phyloP scores from a whole-genome alignment of 495 filamentous ascomycete species.

The Aspergillus conjunctus region DNA sequence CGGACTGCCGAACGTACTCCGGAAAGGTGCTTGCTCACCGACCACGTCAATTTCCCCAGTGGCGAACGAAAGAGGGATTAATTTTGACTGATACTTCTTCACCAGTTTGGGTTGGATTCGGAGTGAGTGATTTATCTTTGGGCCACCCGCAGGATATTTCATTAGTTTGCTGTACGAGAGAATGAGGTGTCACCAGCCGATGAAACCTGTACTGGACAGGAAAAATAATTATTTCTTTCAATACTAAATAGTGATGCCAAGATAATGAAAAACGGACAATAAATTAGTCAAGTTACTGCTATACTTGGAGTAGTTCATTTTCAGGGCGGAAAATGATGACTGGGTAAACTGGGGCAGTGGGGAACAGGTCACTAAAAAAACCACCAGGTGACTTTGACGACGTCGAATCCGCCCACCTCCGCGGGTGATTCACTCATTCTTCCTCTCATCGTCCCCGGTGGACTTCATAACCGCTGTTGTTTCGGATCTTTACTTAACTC shows the following conservation, averaged over 20 bases:
- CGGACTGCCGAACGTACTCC: not conserved
- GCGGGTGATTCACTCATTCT: conserved; percentile 4
- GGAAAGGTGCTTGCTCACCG: not conserved
- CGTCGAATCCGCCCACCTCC: conserved; percentile 9
- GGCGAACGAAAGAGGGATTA: conserved; percentile 1
- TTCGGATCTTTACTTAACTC: not conserved
- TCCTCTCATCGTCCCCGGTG: conserved; percentile 18
- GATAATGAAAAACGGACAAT: not conserved
- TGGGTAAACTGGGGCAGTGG: not conserved
- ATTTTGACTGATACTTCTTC: not conserved
- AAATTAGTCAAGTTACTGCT: too few relatives aligned
- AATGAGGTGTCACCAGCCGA: conserved; percentile 5
- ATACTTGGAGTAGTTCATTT: too few relatives aligned
- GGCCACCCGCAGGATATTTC: not conserved
- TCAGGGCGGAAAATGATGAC: not conserved
- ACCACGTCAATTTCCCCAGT: conserved; percentile 1
- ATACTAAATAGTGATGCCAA: not conserved
- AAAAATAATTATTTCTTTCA: not conserved
- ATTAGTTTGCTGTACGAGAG: not conserved
- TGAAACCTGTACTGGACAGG: not conserved
- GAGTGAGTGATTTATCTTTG: not conserved
- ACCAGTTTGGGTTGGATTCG: not conserved
- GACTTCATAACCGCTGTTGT: conserved; percentile 8
- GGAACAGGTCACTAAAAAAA: not conserved
- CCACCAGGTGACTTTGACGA: not conserved